Evolutionary conservation across 2,329 filamentous ascomycete species (phyloP), one percentile per base, ranked within the genome.

Genomic region (Pseudocercospora musae): DNA sequence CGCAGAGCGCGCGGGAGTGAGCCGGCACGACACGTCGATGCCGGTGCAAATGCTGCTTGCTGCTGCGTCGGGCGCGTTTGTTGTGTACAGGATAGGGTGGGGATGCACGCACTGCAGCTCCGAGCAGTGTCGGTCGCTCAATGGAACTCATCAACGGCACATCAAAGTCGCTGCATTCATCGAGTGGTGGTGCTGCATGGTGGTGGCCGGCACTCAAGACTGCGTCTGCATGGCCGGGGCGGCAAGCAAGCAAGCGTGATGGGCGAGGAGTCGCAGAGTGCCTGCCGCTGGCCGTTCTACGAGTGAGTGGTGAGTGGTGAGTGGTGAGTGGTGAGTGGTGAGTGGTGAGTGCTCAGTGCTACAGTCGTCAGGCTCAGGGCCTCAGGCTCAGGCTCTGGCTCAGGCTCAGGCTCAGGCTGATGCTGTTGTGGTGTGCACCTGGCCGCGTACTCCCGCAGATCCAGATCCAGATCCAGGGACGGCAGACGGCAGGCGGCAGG

Each of bases 1-100:
- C n/a, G 49, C 49, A 52, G 48, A 25, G 25, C 25, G 11, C 21
- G 49, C 49, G 25, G 49, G 25, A 4, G 53, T 18, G 29, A 20
- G n/a, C n/a, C n/a, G n/a, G n/a, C 31, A 25, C 18, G 53, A 33
- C 27, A 56, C 53, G 53, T 56, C 33, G 25, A 3, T 25, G 21
- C 15, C 29, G 48, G n/a, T 20, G 13, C 11, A 49, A 20, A 4
- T 20, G 23, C 15, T 31, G 31, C 11, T 33, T 15, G 27, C 15
- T 25, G 21, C 20, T 52, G 10, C 49, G 49, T 2, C 49, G 4
- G 44, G 10, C 4, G 49, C 13, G 49, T 52, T 27, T 40, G 27
- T 21, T 54, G 27, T 54, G 29, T 33, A 54, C 52, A 33, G 52
- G 40, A 54, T 54, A 54, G n/a, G n/a, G n/a, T n/a, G n/a, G n/a